Evolutionary conservation across 2,329 filamentous ascomycete species (phyloP), one percentile per base, ranked within the genome.

Genomic region (Penicillium capsulatum): DNA sequence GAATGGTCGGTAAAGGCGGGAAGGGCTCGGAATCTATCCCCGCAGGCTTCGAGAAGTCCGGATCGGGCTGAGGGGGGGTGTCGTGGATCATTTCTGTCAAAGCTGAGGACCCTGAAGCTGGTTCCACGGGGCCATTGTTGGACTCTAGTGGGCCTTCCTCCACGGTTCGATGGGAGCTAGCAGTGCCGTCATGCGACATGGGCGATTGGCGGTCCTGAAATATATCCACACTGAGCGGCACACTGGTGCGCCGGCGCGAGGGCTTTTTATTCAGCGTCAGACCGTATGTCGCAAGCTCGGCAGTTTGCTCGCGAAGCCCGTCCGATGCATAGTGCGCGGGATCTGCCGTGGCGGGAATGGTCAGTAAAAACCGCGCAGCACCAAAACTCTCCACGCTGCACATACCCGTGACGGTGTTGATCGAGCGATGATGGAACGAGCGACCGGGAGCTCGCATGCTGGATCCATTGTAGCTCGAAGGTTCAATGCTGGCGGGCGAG

Each of bases 231-330:
- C 53, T 51, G 7, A 48, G 52, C 1, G 60, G 59, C 9, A 61
- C 43, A 38, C 57, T 54, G 16, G 50, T 53, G 9, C 51, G 45
- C 22, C 58, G 51, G n/a, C 50, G 51, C 17, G 53, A 53, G 19
- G 58, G 54, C 14, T 47, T 49, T 31, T 50, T 54, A 44, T 60
- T 60, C 28, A 63, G 39, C 27, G 83, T 83, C 17, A 95, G 75
- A 34, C 87, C 82, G 60, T 90, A 88, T 13, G 80, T 87, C 30
- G 89, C 89, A 40, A 95, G 74, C 65, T 94, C 87, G 36, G 88
- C 86, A 2, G 89, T 94, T 59, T 92, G 84, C 65, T 92, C 83
- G 48, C 89, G 83, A 28, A 95, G 84, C 50, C 81, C 85, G 43
- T 82, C 80, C 22, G 75, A 76, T 27, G 86, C 84, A 63, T 86